Conservation (phyloP, 495 filamentous ascomycete species). For the Annulohypoxylon maeteangense region DNA sequence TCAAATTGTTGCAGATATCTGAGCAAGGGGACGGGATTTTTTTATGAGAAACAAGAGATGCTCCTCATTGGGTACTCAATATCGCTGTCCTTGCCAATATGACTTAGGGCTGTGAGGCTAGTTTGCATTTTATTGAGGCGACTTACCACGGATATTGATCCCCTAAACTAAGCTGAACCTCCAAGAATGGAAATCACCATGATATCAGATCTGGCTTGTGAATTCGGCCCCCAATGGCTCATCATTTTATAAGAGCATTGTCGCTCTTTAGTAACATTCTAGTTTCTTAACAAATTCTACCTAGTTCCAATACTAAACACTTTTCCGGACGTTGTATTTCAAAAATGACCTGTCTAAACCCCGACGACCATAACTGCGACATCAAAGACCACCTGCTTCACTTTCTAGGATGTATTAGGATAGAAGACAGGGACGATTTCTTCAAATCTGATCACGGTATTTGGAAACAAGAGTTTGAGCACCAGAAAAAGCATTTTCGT, state of each 20-base stretch:
- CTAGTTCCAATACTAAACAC: background rate
- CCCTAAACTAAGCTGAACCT: background rate
- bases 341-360: slow-evolving; percentile 14
- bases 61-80: background rate
- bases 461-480: slow-evolving; percentile 35
- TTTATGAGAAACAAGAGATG: background rate
- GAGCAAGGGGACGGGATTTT: background rate
- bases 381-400: slow-evolving; percentile 49
- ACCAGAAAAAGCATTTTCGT: slow-evolving; percentile 5
- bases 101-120: background rate
- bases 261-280: background rate
- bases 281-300: background rate
- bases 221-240: background rate
- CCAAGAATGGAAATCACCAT: background rate
- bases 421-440: slow-evolving; percentile 37
- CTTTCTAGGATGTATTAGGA: slow-evolving; percentile 50
- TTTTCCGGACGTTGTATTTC: background rate
- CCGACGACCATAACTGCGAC: slow-evolving; percentile 21
- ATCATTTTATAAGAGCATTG: background rate
- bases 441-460: slow-evolving; percentile 17
- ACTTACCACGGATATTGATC: background rate
- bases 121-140: background rate
- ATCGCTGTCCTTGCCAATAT: background rate
- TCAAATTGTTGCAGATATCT: background rate
- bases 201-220: background rate